These are phyloP conservation scores for Penicillium sp. DNA, from an alignment of 2,329 filamentous ascomycete genomes.

Conservation along the genomic window DNA sequence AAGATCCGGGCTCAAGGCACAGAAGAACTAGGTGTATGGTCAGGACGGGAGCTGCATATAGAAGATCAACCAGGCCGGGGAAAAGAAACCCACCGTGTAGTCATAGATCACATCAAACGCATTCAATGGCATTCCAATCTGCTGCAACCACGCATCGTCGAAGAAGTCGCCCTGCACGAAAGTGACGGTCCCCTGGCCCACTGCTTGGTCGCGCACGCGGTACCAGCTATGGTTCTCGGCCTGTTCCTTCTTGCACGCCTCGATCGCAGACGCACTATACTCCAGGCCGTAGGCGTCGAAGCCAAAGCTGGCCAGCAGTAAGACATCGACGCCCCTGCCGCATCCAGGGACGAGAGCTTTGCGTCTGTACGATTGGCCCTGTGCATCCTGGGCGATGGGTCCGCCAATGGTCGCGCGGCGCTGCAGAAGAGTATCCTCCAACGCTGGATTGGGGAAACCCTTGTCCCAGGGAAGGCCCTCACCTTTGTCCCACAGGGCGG, in stretches of 20 bases:
- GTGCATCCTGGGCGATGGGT: slow-evolving; percentile 24
- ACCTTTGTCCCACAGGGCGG: slow-evolving; percentile 54
- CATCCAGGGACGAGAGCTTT: slow-evolving; percentile 76
- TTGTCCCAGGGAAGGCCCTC: slow-evolving; percentile 59
- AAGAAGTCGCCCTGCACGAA: slow-evolving; percentile 49
- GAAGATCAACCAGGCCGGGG: not conserved
- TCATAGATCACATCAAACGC: slow-evolving; percentile 57
- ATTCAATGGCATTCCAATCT: slow-evolving; percentile 31
- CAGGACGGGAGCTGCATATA: slow-evolving; percentile 8
- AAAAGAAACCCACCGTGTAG: slow-evolving; percentile 53
- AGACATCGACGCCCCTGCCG: slow-evolving; percentile 76
- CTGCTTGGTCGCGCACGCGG: slow-evolving; percentile 32
- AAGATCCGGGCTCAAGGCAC: slow-evolving; percentile 54
- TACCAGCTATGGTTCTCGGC: slow-evolving; percentile 35
- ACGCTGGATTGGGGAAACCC: slow-evolving; percentile 57
- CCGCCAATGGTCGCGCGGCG: slow-evolving; percentile 38
- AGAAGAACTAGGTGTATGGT: slow-evolving; percentile 54
- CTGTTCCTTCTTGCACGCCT: slow-evolving; percentile 39
- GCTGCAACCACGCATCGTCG: slow-evolving; percentile 42
- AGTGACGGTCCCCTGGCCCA: slow-evolving; percentile 39
- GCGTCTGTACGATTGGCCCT: slow-evolving; percentile 38
- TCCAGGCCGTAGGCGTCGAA: slow-evolving; percentile 78
- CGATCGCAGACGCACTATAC: slow-evolving; percentile 53
- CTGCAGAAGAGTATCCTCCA: slow-evolving; percentile 53
- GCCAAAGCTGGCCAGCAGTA: slow-evolving; percentile 69